Evolutionary conservation across 2,329 filamentous ascomycete species (phyloP).

Genomic region (Pseudomassariella vexata): DNA sequence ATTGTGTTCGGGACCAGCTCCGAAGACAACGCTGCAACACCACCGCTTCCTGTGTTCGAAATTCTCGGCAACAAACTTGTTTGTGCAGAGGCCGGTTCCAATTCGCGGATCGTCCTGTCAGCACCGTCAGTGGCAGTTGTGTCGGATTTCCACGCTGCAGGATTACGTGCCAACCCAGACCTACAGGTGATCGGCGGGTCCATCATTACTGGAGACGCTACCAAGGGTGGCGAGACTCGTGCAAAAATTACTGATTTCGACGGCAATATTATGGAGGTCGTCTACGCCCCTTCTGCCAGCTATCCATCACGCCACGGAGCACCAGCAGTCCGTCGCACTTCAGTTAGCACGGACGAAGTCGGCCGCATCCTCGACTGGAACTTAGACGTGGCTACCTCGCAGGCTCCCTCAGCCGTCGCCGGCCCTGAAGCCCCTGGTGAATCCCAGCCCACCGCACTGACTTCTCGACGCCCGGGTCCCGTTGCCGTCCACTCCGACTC

Average conservation of each 20-base stretch:
- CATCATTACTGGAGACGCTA: conserved; percentile 15
- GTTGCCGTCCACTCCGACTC: conserved; percentile 10
- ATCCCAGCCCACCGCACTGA: conserved; percentile 10
- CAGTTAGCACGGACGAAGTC: conserved; percentile 31
- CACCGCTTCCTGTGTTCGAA: conserved; percentile 34
- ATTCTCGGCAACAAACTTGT: conserved; percentile 33
- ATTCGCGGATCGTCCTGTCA: conserved; percentile 57
- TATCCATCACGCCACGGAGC: conserved; percentile 29
- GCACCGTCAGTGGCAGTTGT: conserved; percentile 62
- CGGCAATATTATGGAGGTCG: conserved; percentile 77
- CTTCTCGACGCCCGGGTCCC: conserved; percentile 11
- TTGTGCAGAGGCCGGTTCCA: conserved; percentile 32
- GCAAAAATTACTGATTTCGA: conserved; percentile 70
- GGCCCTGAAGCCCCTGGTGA: conserved; percentile 11
- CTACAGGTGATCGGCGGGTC: conserved; percentile 43
- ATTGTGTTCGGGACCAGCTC: conserved; percentile 34
- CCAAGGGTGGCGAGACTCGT: conserved; percentile 28
- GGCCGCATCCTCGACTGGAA: conserved; percentile 45
- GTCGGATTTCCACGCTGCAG: conserved; percentile 64
- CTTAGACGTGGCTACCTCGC: conserved; percentile 33
- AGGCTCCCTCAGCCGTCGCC: conserved; percentile 15
- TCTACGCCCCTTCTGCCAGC: conserved; percentile 44
- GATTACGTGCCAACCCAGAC: conserved; percentile 54
- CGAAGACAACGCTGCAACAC: conserved; percentile 18
- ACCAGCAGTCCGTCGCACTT: conserved; percentile 27